phyloP scores from a whole-genome alignment of 2,329 filamentous ascomycete genomes.

The Metarhizium guizhouense region DNA sequence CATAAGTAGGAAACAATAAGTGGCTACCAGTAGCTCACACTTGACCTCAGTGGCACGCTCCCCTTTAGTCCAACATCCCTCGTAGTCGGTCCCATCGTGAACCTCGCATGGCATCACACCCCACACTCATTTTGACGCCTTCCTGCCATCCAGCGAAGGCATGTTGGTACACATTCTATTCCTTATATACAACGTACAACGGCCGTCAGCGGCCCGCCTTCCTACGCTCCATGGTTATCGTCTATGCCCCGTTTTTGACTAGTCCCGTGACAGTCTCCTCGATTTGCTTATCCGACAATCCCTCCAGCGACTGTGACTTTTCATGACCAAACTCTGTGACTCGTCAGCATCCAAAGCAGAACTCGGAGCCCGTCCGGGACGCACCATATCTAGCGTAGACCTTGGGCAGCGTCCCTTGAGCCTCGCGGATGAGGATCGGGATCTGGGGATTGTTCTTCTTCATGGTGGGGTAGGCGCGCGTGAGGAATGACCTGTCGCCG shows the following conservation, averaged over 20 bases:
- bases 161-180: not conserved
- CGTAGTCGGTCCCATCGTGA: not conserved
- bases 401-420: conserved; percentile 70
- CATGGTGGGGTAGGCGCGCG: conserved; percentile 91
- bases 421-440: conserved; percentile 93
- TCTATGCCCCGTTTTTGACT: conserved; percentile 30
- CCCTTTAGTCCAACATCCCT: not conserved
- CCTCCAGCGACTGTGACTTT: conserved; percentile 49
- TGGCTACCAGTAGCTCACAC: too few relatives aligned
- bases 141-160: not conserved
- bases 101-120: not conserved
- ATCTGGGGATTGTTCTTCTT: conserved; percentile 96
- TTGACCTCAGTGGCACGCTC: too few relatives aligned
- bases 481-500: conserved; percentile 69
- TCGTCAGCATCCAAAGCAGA: not conserved
- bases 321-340: conserved; percentile 44
- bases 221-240: not conserved
- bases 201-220: not conserved
- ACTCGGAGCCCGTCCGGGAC: conserved; percentile 4
- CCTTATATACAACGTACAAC: not conserved
- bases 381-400: conserved; percentile 90
- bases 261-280: conserved; percentile 48
- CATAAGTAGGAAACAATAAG: too few relatives aligned
- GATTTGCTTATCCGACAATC: conserved; percentile 51
- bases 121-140: not conserved